Percentiles rank a stretch among this genome's conserved stretches.
Evolutionary conservation across 495 filamentous ascomycete genomes (phyloP).

Genomic region (Penicillium silybi): DNA sequence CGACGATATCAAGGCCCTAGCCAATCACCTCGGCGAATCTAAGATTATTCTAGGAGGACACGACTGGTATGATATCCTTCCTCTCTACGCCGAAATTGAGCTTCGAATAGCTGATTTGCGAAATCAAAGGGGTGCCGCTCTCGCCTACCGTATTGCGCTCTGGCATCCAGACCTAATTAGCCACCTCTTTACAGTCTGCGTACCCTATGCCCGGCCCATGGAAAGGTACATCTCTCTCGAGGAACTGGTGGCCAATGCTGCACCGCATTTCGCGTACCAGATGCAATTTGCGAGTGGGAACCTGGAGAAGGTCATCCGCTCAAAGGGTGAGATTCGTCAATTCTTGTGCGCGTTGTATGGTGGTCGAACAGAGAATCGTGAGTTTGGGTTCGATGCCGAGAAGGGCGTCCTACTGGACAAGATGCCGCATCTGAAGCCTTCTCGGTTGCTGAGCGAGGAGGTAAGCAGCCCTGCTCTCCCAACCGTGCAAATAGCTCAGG

Average conservation of each 20-base stretch:
- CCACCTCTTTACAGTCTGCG: constrained; percentile 74
- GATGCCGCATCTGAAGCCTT: constrained; percentile 44
- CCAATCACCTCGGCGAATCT: constrained; percentile 51
- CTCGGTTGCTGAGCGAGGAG: constrained; percentile 56
- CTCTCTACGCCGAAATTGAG: background rate
- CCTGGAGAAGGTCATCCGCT: constrained; percentile 55
- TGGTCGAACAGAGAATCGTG: constrained; percentile 50
- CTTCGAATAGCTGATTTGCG: background rate
- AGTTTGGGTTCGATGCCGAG: constrained; percentile 48
- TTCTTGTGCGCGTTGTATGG: constrained; percentile 71
- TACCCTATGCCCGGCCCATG: constrained; percentile 59
- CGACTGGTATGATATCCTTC: constrained; percentile 63
- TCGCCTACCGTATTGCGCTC: constrained; percentile 60
- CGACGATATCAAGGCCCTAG: constrained; percentile 65
- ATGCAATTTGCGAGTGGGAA: constrained; percentile 66
- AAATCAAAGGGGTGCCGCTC: constrained; percentile 43
- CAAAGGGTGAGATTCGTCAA: constrained; percentile 55
- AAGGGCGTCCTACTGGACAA: constrained; percentile 56
- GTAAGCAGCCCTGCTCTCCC: constrained; percentile 22
- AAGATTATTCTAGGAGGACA: constrained; percentile 75
- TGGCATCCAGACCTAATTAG: constrained; percentile 68
- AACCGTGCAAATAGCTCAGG: background rate
- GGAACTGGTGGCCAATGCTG: constrained; percentile 47
- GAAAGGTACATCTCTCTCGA: constrained; percentile 48
- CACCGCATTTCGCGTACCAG: constrained; percentile 83